Evolutionary conservation across 495 filamentous ascomycete species (phyloP).

Genomic region (Tuber borchii): DNA sequence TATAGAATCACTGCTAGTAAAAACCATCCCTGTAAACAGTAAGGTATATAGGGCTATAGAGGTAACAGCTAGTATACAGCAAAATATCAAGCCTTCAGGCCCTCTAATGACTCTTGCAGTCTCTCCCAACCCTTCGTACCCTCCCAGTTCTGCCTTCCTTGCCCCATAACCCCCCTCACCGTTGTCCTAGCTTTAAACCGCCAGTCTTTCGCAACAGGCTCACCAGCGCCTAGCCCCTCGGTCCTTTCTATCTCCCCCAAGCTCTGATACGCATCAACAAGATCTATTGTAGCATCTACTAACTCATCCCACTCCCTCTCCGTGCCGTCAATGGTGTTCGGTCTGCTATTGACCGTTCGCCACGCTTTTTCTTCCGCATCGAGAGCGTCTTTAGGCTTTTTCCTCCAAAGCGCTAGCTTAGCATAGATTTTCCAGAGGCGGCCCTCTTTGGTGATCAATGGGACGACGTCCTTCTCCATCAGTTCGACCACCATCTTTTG

Average conservation of each 20-base stretch:
- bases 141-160: constrained; percentile 78
- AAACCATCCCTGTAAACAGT: background rate
- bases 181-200: constrained; percentile 81
- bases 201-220: constrained; percentile 62
- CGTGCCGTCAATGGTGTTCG: constrained; percentile 47
- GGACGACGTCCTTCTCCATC: constrained; percentile 62
- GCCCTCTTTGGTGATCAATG: constrained; percentile 73
- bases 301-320: constrained; percentile 54
- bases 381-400: constrained; percentile 62
- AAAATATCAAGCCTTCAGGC: constrained; percentile 47
- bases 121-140: constrained; percentile 62
- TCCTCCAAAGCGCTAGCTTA: constrained; percentile 62
- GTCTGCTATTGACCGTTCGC: constrained; percentile 57
- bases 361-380: constrained; percentile 84
- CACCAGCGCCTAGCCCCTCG: constrained; percentile 45
- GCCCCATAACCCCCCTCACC: constrained; percentile 70
- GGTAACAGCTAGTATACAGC: background rate
- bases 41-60: background rate
- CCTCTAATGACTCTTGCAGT: constrained; percentile 56
- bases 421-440: constrained; percentile 69
- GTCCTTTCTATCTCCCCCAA: constrained; percentile 52
- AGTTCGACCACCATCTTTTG: constrained; percentile 60
- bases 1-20: background rate
- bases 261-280: constrained; percentile 62
- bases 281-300: constrained; percentile 57